Conservation (phyloP, 148 eudicot genomes). For the Rhododendron henanense region DNA sequence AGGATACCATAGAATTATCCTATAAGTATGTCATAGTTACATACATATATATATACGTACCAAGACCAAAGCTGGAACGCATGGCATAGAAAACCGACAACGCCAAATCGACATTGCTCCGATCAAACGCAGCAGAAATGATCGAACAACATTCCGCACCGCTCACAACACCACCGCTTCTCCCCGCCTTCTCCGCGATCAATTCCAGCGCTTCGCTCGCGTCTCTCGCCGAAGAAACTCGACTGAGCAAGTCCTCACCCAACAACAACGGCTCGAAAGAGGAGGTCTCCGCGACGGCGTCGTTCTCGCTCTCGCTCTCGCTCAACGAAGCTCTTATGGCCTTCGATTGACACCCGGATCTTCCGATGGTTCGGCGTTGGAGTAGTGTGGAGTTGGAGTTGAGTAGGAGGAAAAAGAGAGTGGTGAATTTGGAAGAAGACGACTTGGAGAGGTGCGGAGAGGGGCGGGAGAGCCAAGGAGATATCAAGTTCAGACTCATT, state of each 20-base stretch:
- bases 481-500: constrained; percentile 29
- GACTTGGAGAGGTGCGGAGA: not conserved
- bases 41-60: constrained; percentile 15
- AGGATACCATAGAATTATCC: too few relatives aligned
- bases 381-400: not conserved
- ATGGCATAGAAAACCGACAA: constrained; percentile 71
- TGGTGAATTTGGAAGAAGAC: not conserved
- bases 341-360: not conserved
- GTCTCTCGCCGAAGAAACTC: constrained; percentile 49
- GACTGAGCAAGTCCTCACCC: constrained; percentile 40
- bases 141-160: constrained; percentile 56
- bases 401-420: constrained; percentile 24
- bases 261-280: constrained; percentile 3
- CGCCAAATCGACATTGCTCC: constrained; percentile 72
- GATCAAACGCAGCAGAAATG: constrained; percentile 61
- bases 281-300: constrained; percentile 10
- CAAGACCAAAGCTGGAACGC: constrained; percentile 70
- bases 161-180: constrained; percentile 49
- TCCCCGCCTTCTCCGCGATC: constrained; percentile 31
- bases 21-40: too few relatives aligned
- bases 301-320: constrained; percentile 14
- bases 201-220: constrained; percentile 58
- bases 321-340: constrained; percentile 15
- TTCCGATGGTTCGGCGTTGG: too few relatives aligned
- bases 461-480: constrained; percentile 28